Percentiles rank a stretch among this genome's conserved stretches.
Conservation (phyloP, 371 early-diverging fungal genomes). For the Mortierella sp. region DNA sequence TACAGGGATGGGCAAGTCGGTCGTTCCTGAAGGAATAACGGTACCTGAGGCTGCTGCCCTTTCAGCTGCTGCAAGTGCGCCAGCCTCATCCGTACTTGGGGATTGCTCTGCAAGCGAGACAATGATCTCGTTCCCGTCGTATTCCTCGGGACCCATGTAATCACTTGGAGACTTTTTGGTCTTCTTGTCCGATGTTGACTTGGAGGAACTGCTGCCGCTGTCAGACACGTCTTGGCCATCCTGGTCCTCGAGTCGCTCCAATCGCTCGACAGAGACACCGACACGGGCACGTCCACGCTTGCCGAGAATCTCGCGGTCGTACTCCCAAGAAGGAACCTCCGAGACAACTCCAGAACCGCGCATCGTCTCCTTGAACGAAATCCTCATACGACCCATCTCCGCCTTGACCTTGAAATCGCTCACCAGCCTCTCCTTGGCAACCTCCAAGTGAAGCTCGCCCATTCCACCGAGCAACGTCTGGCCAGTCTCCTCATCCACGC, state of each 20-base stretch:
- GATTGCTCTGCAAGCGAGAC: constrained; percentile 33
- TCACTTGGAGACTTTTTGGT: neutral
- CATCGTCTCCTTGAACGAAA: constrained; percentile 91
- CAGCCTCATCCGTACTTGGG: constrained; percentile 24
- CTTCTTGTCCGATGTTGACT: neutral
- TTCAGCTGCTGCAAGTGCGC: constrained; percentile 24
- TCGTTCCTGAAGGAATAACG: constrained; percentile 43
- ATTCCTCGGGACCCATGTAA: constrained; percentile 26
- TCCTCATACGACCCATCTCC: constrained; percentile 87
- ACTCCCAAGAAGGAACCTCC: constrained; percentile 50
- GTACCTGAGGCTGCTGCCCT: constrained; percentile 25
- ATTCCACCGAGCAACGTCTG: constrained; percentile 94
- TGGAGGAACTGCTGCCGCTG: neutral
- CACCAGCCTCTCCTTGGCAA: constrained; percentile 84
- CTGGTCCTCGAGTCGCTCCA: constrained; percentile 56
- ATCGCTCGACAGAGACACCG: constrained; percentile 65
- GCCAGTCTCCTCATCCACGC: constrained; percentile 87
- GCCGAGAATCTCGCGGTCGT: constrained; percentile 83
- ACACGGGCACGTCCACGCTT: constrained; percentile 77
- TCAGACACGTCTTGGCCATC: neutral
- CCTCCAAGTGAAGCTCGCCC: constrained; percentile 97
- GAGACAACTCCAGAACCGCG: constrained; percentile 41
- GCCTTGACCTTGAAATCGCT: constrained; percentile 86
- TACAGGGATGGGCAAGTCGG: constrained; percentile 60
- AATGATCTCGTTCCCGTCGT: constrained; percentile 52